Base-by-base conservation (phyloP, 768 basidiomycete species). In the Thelephora ganbajun region DNA sequence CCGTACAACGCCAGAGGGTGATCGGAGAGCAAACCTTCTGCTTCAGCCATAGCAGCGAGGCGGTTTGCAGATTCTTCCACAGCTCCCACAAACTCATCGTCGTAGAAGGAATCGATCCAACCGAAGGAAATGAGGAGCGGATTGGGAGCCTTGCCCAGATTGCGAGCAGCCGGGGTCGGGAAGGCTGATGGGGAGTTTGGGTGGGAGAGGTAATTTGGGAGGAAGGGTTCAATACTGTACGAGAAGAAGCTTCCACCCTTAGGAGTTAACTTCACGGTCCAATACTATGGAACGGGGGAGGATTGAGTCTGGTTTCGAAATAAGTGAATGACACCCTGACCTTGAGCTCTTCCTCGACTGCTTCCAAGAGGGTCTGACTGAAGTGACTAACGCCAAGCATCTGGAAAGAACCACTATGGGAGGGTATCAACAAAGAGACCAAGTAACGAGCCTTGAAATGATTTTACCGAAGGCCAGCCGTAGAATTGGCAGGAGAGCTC, bases 151-250 rank as follows among this genome's bases (percentile, higher is more conserved):
- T 47, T 30, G 26, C 26, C 26, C 9, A 9, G 26, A 4, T 30
- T 4, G 9, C 26, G 43, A 1, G 52, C 44, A 26, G 71, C 66
- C 18, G 58, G 57, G 11, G 67, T 66, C 0, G 73, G 74, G 57
- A 66, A 76, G 2, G 75, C 75, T 16, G 69, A 66, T 0, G 58
- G 50, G 5, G 52, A 19, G n/a, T 50, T 55, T 20, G 57, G 63
- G 48, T 69, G 66, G 7, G 59, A 57, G 48, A 67, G 66, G 37
- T 67, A 48, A 34, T 50, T 51, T 0, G 69, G 60, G 2, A 71
- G 59, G 62, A 76, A 66, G 0, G 72, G 70, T 46, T 78, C 73
- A 26, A 72, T 61, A 36, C 59, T 67, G 54, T 73, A 73, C 35
- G 61, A 57, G 33, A 63, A 45, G 34, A 61, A 33, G 0, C 43